Conservation (phyloP, 1,284 basidiomycete species). For the Cutaneotrichosporon sp. region DNA sequence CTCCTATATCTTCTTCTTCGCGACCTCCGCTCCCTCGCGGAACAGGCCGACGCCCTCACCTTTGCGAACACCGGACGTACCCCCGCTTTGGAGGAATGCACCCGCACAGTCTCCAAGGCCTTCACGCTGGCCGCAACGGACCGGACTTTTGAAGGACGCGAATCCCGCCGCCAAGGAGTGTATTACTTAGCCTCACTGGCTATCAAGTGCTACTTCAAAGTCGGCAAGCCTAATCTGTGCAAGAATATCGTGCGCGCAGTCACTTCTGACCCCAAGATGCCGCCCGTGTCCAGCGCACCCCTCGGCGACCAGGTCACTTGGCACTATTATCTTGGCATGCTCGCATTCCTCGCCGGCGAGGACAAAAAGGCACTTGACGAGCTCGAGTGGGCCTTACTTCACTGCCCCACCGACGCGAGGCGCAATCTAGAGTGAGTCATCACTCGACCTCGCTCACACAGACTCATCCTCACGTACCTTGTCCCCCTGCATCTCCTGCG, state of each 20-base stretch:
- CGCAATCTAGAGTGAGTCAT: conserved; percentile 74
- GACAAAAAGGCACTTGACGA: conserved; percentile 81
- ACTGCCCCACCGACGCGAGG: conserved; percentile 67
- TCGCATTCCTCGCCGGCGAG: conserved; percentile 89
- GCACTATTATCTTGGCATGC: conserved; percentile 88
- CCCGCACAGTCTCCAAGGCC: conserved; percentile 83
- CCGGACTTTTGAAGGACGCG: conserved; percentile 66
- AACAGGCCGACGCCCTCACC: conserved; percentile 49
- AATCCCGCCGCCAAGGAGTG: conserved; percentile 88
- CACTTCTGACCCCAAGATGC: conserved; percentile 78
- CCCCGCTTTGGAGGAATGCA: conserved; percentile 85
- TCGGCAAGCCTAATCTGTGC: conserved; percentile 82
- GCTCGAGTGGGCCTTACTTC: conserved; percentile 74
- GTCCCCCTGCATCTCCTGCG: conserved; percentile 82
- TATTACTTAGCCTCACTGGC: conserved; percentile 92
- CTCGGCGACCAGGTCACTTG: conserved; percentile 87
- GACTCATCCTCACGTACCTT: conserved; percentile 85
- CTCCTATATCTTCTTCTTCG: conserved; percentile 73
- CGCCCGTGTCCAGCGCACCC: conserved; percentile 72
- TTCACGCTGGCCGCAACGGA: conserved; percentile 89
- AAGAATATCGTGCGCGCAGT: conserved; percentile 90
- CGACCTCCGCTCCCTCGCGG: conserved; percentile 76
- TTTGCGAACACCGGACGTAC: conserved; percentile 56
- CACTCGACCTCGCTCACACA: conserved; percentile 41
- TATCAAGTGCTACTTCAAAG: conserved; percentile 92